A percentile compares a stretch with the other conserved stretches of the same genome.
phyloP scores from a whole-genome alignment of 495 filamentous ascomycete genomes.

The Tuber umbilicatum region DNA sequence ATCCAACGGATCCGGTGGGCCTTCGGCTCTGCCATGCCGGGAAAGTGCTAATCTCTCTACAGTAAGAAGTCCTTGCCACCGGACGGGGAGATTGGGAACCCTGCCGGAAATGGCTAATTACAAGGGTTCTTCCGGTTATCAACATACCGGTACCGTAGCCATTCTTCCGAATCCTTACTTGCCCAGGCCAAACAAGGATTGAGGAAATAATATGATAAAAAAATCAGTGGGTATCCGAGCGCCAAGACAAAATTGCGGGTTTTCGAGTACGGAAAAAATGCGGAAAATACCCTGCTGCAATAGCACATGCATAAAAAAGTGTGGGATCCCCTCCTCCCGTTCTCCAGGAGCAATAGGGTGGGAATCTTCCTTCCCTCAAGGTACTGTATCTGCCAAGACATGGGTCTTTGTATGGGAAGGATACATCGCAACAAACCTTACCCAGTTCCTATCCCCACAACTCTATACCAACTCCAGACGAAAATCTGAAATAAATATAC shows the following conservation, averaged over 20 bases:
- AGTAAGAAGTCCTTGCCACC: background rate
- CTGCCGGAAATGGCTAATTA: background rate
- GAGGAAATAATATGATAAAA: background rate
- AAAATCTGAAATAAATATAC: too few species aligned
- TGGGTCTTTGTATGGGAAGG: too few species aligned
- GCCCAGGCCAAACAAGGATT: background rate
- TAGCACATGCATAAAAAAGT: too few species aligned
- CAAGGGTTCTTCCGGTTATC: background rate
- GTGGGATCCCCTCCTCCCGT: too few species aligned
- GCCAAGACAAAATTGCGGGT: background rate
- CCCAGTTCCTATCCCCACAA: too few species aligned
- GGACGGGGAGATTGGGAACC: background rate
- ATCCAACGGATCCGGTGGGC: background rate
- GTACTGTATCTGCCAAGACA: too few species aligned
- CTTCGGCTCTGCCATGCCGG: background rate
- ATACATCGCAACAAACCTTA: too few species aligned
- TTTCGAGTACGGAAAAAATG: too few species aligned
- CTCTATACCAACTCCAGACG: too few species aligned
- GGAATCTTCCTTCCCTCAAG: too few species aligned
- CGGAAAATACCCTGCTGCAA: background rate
- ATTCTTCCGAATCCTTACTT: background rate
- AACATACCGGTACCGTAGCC: too few species aligned
- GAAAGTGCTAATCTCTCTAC: background rate
- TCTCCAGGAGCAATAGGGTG: too few species aligned
- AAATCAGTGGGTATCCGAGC: background rate